Base-by-base conservation (phyloP, 495 filamentous ascomycete species). In the Pyrenula massariospora region DNA sequence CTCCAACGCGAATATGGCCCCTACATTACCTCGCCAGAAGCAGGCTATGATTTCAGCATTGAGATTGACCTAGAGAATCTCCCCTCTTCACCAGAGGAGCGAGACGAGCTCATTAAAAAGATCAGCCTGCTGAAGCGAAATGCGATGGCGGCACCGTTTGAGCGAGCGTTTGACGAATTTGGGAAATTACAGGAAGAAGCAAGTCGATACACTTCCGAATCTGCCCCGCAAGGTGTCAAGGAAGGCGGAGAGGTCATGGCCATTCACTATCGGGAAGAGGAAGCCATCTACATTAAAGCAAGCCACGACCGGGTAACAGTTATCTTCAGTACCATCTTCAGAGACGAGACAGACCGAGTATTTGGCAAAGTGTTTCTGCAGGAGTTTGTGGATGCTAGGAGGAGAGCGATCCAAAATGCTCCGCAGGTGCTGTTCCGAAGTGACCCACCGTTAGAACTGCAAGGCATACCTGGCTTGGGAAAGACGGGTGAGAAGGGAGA, bases 241-340 rank as follows among this genome's bases (percentile, higher is more conserved):
- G 91, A 96, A 73, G 89, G 91, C 24, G 91, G 91, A 47, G 85
- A 94, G 60, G 86, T 96, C 22, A 95, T 93, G 86, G 86, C 91
- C 1, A 93, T 98, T 58, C 91, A 96, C 63, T 97, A 98, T 73
- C 85, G 93, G 19, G 94, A 98, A 60, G 93, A 97, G 74, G 93
- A 98, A 67, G 93, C 93, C n/a, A 96, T 98, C 66, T 98, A 95
- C 70, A 89, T 98, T 76, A 96, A 97, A 71, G 92, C 93, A 25
- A 94, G 87, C 68, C 86, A 91, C 68, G 93, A 98, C 66, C 85
- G 93, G 55, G 94, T 98, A 47, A 98, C 93, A 0, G 91, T 98
- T 64, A 97, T 98, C 66, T 98, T 98, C 81, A 95, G 90, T 71
- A 98, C 93, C 31, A 83, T 97, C 53, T 98, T 98, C 78, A 73